phyloP scores from a whole-genome alignment of 345 rosid species.

The Brassica napus region Da-Ae NC_063449.1:43855001-43855500 shows the following conservation, averaged over 20 bases:
- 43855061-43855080: neutral
- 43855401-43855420: too few species aligned
- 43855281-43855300: neutral
- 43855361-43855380: neutral
- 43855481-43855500: too few species aligned
- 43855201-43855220: neutral
- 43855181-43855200: slow-evolving; percentile 2
- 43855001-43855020: neutral
- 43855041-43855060: neutral
- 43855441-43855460: too few species aligned
- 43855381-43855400: neutral
- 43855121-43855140: neutral
- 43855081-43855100: neutral
- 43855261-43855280: neutral
- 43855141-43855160: slow-evolving; percentile 25
- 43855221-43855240: slow-evolving; percentile 15
- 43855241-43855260: slow-evolving; percentile 17
- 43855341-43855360: neutral
- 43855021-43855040: neutral
- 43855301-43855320: neutral
- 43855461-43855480: too few species aligned
- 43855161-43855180: neutral
- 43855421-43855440: too few species aligned
- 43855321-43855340: neutral
- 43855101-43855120: neutral